Conservation (phyloP, 345 rosid species). For the Sisymbrium altissimum region DNA sequence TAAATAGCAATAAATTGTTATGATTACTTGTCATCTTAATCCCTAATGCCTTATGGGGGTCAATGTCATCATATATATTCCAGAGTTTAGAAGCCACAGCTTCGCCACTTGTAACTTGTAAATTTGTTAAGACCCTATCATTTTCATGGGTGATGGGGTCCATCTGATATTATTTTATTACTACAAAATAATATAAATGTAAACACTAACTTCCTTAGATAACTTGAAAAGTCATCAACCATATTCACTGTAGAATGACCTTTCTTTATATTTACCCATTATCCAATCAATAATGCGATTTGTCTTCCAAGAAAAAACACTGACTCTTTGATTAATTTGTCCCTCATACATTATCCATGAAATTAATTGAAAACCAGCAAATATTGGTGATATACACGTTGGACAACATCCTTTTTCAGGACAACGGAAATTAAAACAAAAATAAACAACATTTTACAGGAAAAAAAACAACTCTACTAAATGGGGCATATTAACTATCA, state of each 20-base stretch:
- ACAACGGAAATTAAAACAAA: background rate
- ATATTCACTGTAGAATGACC: conserved; percentile 13
- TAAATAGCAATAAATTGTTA: background rate
- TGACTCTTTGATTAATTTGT: background rate
- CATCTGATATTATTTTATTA: background rate
- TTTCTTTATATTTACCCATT: background rate
- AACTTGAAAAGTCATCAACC: conserved; percentile 32
- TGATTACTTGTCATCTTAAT: conserved; percentile 22
- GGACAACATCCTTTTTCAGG: background rate
- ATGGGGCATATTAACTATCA: background rate
- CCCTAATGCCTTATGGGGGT: background rate
- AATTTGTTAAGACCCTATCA: conserved; percentile 12
- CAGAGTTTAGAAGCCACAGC: background rate
- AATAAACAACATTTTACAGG: background rate
- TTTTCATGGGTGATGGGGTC: conserved; percentile 6
- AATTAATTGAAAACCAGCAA: background rate
- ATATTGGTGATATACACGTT: conserved; percentile 6
- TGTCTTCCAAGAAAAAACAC: background rate
- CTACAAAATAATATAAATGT: background rate
- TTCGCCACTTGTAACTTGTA: conserved; percentile 26
- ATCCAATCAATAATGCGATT: conserved; percentile 18
- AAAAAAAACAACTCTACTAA: background rate
- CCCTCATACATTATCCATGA: background rate
- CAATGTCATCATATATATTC: conserved; percentile 18
- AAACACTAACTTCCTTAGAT: conserved; percentile 1